phyloP scores from a whole-genome alignment of 208 protist species.

The Leishmania gerbilli region DNA sequence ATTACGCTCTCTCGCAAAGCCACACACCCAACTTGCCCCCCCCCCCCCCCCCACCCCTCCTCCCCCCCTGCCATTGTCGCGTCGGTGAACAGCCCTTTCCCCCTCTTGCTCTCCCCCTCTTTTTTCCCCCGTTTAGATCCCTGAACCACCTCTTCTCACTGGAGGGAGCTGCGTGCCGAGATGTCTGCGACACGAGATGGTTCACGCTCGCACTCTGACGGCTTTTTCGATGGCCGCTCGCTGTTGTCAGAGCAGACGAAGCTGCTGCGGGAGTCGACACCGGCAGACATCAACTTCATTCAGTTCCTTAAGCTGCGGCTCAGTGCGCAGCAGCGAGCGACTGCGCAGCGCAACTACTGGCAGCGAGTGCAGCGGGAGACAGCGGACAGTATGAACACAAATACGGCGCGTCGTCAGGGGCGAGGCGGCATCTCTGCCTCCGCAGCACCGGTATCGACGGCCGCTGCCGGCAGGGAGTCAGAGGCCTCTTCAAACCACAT shows the following conservation, averaged over 20 bases:
- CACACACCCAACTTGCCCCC: background rate
- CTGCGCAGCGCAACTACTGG: constrained; percentile 70
- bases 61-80: background rate
- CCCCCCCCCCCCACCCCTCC: too few species aligned
- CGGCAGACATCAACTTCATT: constrained; percentile 68
- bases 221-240: constrained; percentile 43
- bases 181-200: constrained; percentile 6
- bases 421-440: constrained; percentile 1
- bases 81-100: background rate
- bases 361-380: constrained; percentile 23
- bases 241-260: constrained; percentile 69
- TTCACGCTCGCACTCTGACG: background rate
- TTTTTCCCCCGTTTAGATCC: background rate
- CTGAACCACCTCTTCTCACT: background rate
- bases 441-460: background rate
- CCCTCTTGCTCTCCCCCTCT: background rate
- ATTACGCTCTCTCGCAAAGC: background rate
- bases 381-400: background rate
- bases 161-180: background rate
- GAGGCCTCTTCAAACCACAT: background rate
- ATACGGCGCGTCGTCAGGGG: background rate
- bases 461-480: background rate
- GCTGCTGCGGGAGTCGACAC: constrained; percentile 49
- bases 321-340: constrained; percentile 60
- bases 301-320: constrained; percentile 67